Evolutionary conservation across 306 rosid genomes (phyloP).

Genomic region (Glycyrrhiza uralensis): DNA sequence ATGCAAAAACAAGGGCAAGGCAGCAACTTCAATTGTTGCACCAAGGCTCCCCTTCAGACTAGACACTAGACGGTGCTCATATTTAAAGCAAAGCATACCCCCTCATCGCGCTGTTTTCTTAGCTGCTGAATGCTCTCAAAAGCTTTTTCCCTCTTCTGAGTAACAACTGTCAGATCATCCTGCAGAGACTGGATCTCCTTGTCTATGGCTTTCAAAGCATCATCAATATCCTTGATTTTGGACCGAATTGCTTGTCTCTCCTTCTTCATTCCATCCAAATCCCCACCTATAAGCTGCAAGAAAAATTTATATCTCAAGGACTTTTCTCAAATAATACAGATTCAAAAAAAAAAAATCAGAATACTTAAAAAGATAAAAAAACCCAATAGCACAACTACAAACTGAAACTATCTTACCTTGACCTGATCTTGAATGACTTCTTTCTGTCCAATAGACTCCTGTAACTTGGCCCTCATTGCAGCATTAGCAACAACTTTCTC

Average conservation of each 20-base stretch:
- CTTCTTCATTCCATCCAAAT: conserved; percentile 88
- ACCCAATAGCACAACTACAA: conserved; percentile 14
- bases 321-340: not conserved
- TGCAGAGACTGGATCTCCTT: conserved; percentile 58
- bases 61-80: not conserved
- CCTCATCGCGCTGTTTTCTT: conserved; percentile 76
- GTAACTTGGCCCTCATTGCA: conserved; percentile 78
- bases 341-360: not conserved
- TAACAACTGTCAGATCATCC: conserved; percentile 57
- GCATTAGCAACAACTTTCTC: conserved; percentile 80
- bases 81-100: conserved; percentile 47
- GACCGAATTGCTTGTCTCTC: conserved; percentile 68
- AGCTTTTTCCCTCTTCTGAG: conserved; percentile 71
- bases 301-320: conserved; percentile 17
- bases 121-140: conserved; percentile 63
- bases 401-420: conserved; percentile 55
- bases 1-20: not conserved
- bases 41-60: not conserved
- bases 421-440: conserved; percentile 80
- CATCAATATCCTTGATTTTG: conserved; percentile 87
- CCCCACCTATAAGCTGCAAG: conserved; percentile 77
- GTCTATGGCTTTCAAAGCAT: conserved; percentile 49
- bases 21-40: too few species aligned
- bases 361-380: not conserved
- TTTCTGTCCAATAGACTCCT: conserved; percentile 76